Evolutionary conservation across 768 basidiomycete genomes (phyloP), one percentile per base, ranked within the genome.

Genomic region (Russula earlei): DNA sequence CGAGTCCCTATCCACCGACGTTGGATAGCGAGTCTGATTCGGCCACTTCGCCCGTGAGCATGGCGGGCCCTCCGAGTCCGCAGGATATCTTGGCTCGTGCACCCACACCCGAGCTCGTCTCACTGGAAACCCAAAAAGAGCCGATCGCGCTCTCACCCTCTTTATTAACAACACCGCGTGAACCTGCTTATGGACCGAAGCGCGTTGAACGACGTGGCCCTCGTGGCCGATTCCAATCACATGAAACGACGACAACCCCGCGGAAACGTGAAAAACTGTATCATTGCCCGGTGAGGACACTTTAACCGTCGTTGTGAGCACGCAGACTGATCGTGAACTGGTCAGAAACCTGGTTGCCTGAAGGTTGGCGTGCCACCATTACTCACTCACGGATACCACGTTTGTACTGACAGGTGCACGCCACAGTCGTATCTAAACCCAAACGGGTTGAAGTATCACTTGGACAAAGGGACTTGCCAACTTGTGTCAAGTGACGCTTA

Each of bases 371-470:
- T 58, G 40, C 25, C 45, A 12, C n/a, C n/a, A 36, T 33, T 54
- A 4, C 48, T 22, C 31, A 9, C n/a, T n/a, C n/a, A n/a, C 22
- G 52, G 46, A 43, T 34, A 25, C 37, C 17, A 22, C n/a, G 24
- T 54, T 24, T 47, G 19, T 5, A 33, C 57, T 63, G 45, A 62
- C 49, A 9, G 41, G 41, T 38, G 37, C 15, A 19, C 37, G 24
- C 15, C 38, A 19, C 63, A 83, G 76, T 68, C 77, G 27, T 85
- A 85, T 63, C 74, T 83, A 40, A 84, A 82, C 66, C 76, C 81
- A 8, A 84, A 83, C 59, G 83, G 84, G 10, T 70, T 84, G 44
- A 82, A 82, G 65, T 84, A 85, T 62, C 83, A 85, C 61, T 67
- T 81, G 49, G 79, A 82, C 62, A 84, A 81, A 63, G 83, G 83